Percentiles rank a stretch among this genome's conserved stretches.
Evolutionary conservation across 2,329 filamentous ascomycete species (phyloP).

Genomic region (Calonectria crousiana): DNA sequence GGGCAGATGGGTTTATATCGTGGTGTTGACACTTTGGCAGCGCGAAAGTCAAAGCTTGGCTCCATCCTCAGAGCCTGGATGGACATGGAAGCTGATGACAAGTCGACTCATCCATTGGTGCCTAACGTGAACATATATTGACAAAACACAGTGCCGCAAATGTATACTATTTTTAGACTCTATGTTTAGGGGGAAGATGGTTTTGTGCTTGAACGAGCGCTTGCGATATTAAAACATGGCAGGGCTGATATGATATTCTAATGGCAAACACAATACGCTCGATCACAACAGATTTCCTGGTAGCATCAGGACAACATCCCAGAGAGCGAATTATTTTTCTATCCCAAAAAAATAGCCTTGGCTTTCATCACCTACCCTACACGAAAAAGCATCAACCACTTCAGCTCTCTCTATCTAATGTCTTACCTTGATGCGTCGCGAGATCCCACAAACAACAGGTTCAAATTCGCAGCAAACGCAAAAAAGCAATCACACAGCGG

Average conservation of each 20-base stretch:
- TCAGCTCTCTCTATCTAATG: background rate
- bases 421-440: background rate
- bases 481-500: background rate
- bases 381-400: background rate
- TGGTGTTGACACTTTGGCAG: background rate
- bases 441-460: background rate
- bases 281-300: background rate
- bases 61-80: background rate
- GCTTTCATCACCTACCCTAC: background rate
- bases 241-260: background rate
- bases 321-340: background rate
- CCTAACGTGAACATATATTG: background rate
- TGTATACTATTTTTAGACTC: background rate
- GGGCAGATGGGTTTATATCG: background rate
- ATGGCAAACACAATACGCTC: background rate
- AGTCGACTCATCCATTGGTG: background rate
- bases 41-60: background rate
- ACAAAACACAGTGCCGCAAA: background rate
- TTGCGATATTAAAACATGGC: background rate
- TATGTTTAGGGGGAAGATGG: background rate
- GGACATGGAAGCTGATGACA: background rate
- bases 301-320: background rate
- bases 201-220: background rate
- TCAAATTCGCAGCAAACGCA: background rate
- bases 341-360: background rate